A percentile compares a stretch with the other conserved stretches of the same genome.
phyloP scores from a whole-genome alignment of 352 stramenopile genomes.

The Globisporangium abappressorium region DNA sequence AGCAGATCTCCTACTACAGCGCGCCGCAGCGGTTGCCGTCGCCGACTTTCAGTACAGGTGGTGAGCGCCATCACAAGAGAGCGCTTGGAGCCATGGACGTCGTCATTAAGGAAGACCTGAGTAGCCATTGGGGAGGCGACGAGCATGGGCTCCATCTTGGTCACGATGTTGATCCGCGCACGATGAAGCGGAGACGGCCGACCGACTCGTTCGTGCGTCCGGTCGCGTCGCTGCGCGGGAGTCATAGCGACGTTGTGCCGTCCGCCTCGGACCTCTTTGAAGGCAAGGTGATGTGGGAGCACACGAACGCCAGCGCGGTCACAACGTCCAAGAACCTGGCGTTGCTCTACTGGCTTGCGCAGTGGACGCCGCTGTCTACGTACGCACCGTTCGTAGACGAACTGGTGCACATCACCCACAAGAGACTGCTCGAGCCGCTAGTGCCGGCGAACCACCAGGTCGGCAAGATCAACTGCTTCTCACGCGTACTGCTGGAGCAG shows the following conservation, averaged over 20 bases:
- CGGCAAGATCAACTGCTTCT: constrained; percentile 47
- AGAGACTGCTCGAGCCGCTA: constrained; percentile 31
- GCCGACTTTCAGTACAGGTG: background rate
- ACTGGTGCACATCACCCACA: constrained; percentile 38
- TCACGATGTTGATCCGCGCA: background rate
- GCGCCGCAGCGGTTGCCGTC: background rate
- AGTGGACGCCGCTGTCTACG: constrained; percentile 43
- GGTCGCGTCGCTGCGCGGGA: background rate
- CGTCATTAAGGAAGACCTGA: background rate
- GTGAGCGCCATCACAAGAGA: background rate
- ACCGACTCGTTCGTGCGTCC: constrained; percentile 17
- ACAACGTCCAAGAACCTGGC: constrained; percentile 58
- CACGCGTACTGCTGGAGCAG: constrained; percentile 39
- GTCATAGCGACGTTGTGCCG: background rate
- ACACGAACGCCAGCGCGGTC: constrained; percentile 35
- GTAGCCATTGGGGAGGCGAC: constrained; percentile 4
- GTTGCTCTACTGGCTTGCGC: constrained; percentile 43
- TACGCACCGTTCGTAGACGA: constrained; percentile 51
- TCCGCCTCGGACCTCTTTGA: constrained; percentile 29
- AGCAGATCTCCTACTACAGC: constrained; percentile 6
- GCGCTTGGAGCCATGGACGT: background rate
- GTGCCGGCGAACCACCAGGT: constrained; percentile 13
- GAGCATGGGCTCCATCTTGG: background rate
- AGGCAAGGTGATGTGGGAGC: constrained; percentile 55
- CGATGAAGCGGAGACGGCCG: constrained; percentile 15